Percentiles rank a stretch among this genome's conserved stretches.
phyloP scores from a whole-genome alignment of 495 filamentous ascomycete genomes.

The Neurospora sp. region DNA sequence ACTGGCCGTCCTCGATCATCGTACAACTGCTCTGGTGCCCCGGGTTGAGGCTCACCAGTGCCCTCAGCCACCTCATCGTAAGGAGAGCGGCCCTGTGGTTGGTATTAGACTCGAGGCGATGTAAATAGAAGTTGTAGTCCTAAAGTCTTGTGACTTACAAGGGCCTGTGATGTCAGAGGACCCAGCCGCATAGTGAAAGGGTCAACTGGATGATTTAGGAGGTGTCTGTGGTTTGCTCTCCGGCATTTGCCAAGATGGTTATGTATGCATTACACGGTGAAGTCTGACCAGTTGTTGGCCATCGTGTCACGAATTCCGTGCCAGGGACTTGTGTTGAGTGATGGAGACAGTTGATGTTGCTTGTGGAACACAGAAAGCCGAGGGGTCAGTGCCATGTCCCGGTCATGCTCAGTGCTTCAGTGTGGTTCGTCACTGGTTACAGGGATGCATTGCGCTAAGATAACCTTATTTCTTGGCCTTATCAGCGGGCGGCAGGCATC shows the following conservation, averaged over 20 bases:
- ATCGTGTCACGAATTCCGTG: not conserved
- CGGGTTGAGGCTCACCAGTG: slow-evolving; percentile 35
- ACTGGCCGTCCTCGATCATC: slow-evolving; percentile 60
- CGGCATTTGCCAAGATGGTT: not conserved
- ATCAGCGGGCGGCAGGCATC: slow-evolving; percentile 9
- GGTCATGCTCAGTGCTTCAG: not conserved
- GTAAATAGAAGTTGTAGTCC: not conserved
- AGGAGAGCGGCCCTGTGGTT: slow-evolving; percentile 54
- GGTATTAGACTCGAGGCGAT: not conserved
- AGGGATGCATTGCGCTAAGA: slow-evolving; percentile 24
- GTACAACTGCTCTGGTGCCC: slow-evolving; percentile 48
- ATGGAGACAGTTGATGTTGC: not conserved
- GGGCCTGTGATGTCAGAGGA: slow-evolving; percentile 39
- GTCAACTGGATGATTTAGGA: not conserved
- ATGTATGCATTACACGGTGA: not conserved
- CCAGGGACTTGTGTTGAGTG: not conserved
- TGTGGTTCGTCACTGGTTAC: not conserved
- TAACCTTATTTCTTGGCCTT: slow-evolving; percentile 27
- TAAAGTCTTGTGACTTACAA: slow-evolving; percentile 27
- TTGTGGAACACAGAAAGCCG: not conserved
- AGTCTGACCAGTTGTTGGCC: not conserved
- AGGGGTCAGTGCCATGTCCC: not conserved
- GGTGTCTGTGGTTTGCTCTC: not conserved
- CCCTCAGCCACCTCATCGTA: slow-evolving; percentile 52
- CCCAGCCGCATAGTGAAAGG: slow-evolving; percentile 20